Evolutionary conservation across 1,139 yeast species (phyloP).

Genomic region (Protomyces arabidopsidicola): DNA sequence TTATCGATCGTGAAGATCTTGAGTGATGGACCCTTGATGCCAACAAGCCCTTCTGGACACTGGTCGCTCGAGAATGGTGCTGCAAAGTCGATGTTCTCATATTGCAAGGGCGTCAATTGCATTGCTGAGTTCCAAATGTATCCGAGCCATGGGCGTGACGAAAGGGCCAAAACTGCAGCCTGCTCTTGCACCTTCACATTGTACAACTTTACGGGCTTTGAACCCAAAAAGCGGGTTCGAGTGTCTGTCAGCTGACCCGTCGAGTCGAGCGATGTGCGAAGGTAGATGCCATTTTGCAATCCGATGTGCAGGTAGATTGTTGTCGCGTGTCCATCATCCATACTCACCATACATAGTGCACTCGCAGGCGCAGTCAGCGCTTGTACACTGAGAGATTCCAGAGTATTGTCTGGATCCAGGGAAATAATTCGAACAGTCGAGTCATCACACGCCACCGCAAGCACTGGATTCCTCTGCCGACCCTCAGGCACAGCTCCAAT

Average conservation of each 20-base stretch:
- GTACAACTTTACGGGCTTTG: conserved; percentile 56
- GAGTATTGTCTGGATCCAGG: conserved; percentile 56
- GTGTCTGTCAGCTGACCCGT: conserved; percentile 67
- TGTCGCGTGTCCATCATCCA: conserved; percentile 37
- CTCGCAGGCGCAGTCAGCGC: conserved; percentile 59
- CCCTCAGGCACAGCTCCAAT: conserved; percentile 54
- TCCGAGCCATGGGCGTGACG: conserved; percentile 46
- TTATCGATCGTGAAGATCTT: conserved; percentile 59
- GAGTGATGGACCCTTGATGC: conserved; percentile 52
- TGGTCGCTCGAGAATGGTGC: conserved; percentile 62
- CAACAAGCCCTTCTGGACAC: conserved; percentile 58
- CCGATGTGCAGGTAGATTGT: conserved; percentile 63
- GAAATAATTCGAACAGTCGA: conserved; percentile 67
- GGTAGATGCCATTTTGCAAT: conserved; percentile 73
- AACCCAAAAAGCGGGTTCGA: conserved; percentile 69
- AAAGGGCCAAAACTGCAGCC: conserved; percentile 41
- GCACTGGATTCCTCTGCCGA: conserved; percentile 50
- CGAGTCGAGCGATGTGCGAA: conserved; percentile 55
- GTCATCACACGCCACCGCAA: conserved; percentile 70
- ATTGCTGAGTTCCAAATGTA: conserved; percentile 36
- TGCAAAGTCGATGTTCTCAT: conserved; percentile 42
- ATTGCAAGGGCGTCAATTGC: conserved; percentile 39
- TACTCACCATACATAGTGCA: conserved; percentile 48
- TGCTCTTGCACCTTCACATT: conserved; percentile 38
- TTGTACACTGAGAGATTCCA: conserved; percentile 63